These are phyloP conservation scores for Hymenoscyphus scutula DNA, from an alignment of 2,329 filamentous ascomycete species.

Conservation along the genomic window DNA sequence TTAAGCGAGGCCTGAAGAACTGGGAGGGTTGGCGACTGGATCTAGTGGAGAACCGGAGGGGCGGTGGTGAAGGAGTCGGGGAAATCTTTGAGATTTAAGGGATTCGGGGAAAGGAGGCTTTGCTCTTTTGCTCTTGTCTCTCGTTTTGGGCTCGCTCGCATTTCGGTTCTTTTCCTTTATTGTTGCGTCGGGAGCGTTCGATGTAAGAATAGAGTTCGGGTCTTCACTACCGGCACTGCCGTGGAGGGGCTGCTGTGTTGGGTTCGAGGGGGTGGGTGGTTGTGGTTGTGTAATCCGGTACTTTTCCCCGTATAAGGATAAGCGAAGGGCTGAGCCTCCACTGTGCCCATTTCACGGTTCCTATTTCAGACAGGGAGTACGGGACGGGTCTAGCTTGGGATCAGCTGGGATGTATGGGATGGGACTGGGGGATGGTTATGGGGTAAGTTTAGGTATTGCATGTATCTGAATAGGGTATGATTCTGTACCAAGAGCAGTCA, in stretches of 20 bases:
- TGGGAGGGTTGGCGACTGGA: slow-evolving; percentile 68
- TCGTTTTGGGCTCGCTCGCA: background rate
- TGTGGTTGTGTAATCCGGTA: background rate
- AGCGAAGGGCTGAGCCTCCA: background rate
- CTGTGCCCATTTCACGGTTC: background rate
- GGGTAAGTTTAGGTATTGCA: background rate
- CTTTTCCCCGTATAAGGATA: background rate
- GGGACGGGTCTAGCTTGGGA: background rate
- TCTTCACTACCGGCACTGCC: background rate
- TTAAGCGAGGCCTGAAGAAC: slow-evolving; percentile 62
- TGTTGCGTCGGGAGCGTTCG: background rate
- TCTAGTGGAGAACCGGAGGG: slow-evolving; percentile 52
- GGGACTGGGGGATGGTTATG: background rate
- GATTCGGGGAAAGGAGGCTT: slow-evolving; percentile 12
- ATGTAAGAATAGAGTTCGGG: slow-evolving; percentile 11
- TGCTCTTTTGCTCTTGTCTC: slow-evolving; percentile 7
- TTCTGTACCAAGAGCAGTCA: background rate
- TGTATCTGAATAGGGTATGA: background rate
- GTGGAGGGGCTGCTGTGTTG: background rate
- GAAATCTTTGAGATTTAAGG: slow-evolving; percentile 62
- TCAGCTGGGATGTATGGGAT: background rate
- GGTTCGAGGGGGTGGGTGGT: background rate
- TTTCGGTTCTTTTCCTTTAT: background rate
- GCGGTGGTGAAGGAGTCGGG: slow-evolving; percentile 56
- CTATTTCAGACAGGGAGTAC: background rate